These are phyloP conservation scores for Lagenaria siceraria DNA, from an alignment of 306 rosid genomes.

Conservation along the genomic window DNA sequence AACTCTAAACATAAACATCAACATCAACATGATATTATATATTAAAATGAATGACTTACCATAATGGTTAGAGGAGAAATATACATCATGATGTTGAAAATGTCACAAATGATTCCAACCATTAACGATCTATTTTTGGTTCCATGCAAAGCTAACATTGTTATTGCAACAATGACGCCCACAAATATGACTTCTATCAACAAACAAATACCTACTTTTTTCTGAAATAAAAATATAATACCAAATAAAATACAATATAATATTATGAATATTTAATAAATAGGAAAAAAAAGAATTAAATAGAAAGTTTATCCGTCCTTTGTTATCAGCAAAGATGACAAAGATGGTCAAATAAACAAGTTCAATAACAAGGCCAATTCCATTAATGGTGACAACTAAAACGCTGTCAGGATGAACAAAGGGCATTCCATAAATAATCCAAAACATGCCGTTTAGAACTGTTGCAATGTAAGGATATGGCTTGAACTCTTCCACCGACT, in stretches of 20 bases:
- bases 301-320: constrained; percentile 32
- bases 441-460: constrained; percentile 47
- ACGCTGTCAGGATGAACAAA: constrained; percentile 51
- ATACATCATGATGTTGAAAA: constrained; percentile 56
- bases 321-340: constrained; percentile 13
- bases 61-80: neutral
- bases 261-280: too few species aligned
- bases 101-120: constrained; percentile 53
- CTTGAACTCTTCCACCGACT: constrained; percentile 45
- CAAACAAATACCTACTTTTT: constrained; percentile 13
- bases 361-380: constrained; percentile 40
- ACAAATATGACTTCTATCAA: constrained; percentile 18
- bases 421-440: constrained; percentile 68
- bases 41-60: neutral
- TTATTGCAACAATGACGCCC: constrained; percentile 15
- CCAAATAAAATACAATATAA: too few species aligned
- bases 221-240: constrained; percentile 22
- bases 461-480: constrained; percentile 56
- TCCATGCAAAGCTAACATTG: constrained; percentile 29
- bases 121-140: constrained; percentile 30
- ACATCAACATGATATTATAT: too few species aligned
- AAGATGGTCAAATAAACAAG: constrained; percentile 38
- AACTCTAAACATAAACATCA: too few species aligned
- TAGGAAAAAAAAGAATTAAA: neutral
- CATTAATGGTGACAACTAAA: constrained; percentile 48